Conservation (phyloP, 306 rosid genomes). For the Boehmeria nivea region DNA sequence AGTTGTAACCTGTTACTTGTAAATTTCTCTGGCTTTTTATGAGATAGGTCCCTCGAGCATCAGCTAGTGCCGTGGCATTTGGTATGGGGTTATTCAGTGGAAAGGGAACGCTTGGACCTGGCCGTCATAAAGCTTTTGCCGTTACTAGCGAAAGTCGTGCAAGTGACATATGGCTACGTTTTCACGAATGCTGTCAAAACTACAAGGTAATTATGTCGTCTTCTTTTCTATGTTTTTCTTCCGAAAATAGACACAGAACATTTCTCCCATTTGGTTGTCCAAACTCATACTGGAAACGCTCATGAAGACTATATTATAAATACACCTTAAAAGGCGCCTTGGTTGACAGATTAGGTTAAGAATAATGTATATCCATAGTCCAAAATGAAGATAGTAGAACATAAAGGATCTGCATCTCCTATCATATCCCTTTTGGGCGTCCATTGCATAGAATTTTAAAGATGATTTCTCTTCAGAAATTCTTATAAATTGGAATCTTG, state of each 20-base stretch:
- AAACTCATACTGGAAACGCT: too few relatives aligned
- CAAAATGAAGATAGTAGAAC: not conserved
- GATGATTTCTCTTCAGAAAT: too few relatives aligned
- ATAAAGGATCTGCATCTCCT: not conserved
- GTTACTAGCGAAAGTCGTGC: slow-evolving; percentile 89
- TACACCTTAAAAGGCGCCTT: too few relatives aligned
- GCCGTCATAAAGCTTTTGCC: slow-evolving; percentile 71
- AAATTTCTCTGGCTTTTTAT: slow-evolving; percentile 5
- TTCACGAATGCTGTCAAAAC: slow-evolving; percentile 67
- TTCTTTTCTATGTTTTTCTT: not conserved
- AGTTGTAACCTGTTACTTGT: slow-evolving; percentile 14
- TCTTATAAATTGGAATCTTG: not conserved
- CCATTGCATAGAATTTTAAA: not conserved
- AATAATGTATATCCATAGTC: not conserved
- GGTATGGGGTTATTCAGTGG: slow-evolving; percentile 85
- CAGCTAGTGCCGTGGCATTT: slow-evolving; percentile 97
- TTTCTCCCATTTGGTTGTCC: not conserved
- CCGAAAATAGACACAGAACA: not conserved
- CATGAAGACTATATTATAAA: too few relatives aligned
- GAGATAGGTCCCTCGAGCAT: slow-evolving; percentile 82
- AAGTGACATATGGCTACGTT: slow-evolving; percentile 65
- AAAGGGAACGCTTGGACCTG: slow-evolving; percentile 80
- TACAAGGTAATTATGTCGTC: slow-evolving; percentile 57
- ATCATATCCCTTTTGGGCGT: not conserved
- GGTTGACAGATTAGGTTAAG: too few relatives aligned